Percentiles rank a stretch among this genome's conserved stretches.
These are phyloP conservation scores for Neofusicoccum laricinum DNA, from an alignment of 2,329 filamentous ascomycete genomes.

Conservation along the genomic window DNA sequence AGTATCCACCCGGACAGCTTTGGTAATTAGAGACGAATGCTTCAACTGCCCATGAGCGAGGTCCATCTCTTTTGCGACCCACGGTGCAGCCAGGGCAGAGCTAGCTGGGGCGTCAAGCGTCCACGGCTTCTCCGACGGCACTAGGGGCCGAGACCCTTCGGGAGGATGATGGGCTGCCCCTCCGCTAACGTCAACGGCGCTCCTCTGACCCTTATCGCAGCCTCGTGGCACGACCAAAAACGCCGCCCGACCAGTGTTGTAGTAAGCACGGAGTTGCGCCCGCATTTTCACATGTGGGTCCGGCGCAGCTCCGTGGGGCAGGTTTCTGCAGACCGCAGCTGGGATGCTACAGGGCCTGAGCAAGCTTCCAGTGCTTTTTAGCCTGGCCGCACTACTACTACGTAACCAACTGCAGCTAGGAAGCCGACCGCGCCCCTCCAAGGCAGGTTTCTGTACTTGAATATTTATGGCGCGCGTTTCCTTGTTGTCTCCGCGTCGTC, in stretches of 20 bases:
- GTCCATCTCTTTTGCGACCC: no score
- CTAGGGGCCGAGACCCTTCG: neutral
- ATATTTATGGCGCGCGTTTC: neutral
- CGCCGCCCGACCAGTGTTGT: no score
- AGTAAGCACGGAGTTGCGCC: neutral
- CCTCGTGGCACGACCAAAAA: neutral
- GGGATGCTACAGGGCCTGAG: neutral
- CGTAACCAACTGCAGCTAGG: neutral
- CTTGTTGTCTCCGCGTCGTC: neutral
- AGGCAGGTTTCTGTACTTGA: neutral
- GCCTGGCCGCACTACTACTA: neutral
- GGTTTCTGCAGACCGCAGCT: neutral
- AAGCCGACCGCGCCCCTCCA: no score
- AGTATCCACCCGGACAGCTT: no score
- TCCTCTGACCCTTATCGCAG: neutral
- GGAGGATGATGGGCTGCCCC: neutral
- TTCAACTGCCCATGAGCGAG: no score
- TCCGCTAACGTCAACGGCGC: slow-evolving; percentile 4
- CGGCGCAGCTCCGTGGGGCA: neutral
- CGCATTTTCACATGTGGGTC: neutral
- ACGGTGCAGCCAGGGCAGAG: no score
- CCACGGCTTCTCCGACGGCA: neutral
- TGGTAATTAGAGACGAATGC: no score
- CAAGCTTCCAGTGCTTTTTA: neutral
- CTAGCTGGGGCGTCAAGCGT: no score